Percentiles rank a stretch among this genome's conserved stretches.
Evolutionary conservation across 202 grass and related monocot species (phyloP).

Genomic region (Saccharum hybrid): DNA sequence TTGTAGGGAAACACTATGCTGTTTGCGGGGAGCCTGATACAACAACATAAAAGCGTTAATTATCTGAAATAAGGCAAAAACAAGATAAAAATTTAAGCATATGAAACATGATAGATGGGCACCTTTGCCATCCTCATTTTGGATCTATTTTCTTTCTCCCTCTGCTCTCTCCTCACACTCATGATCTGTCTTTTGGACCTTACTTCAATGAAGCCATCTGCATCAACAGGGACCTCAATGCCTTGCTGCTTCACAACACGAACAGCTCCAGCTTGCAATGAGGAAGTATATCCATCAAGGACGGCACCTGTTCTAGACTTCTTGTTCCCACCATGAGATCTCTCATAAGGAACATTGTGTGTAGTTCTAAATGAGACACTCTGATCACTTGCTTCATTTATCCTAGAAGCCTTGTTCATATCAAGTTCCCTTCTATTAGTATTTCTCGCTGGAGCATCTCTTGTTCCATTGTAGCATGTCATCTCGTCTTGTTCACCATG

Average conservation of each 20-base stretch:
- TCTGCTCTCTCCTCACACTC: slow-evolving; percentile 88
- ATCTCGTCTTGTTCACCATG: slow-evolving; percentile 58
- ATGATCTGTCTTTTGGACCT: slow-evolving; percentile 97
- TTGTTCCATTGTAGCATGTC: slow-evolving; percentile 43
- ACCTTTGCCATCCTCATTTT: slow-evolving; percentile 87
- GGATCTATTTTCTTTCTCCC: slow-evolving; percentile 93
- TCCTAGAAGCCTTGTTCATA: slow-evolving; percentile 43
- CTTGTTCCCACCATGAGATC: slow-evolving; percentile 50
- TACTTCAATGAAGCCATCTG: slow-evolving; percentile 99
- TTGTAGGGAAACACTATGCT: slow-evolving; percentile 52
- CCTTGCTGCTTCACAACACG: slow-evolving; percentile 83
- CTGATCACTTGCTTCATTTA: slow-evolving; percentile 48
- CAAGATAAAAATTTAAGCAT: slow-evolving; percentile 27
- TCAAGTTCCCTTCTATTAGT: slow-evolving; percentile 55
- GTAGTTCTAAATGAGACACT: slow-evolving; percentile 49
- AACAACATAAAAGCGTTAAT: slow-evolving; percentile 52
- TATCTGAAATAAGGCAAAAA: slow-evolving; percentile 40
- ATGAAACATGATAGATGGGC: slow-evolving; percentile 34
- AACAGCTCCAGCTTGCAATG: slow-evolving; percentile 67
- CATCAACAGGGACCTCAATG: slow-evolving; percentile 87
- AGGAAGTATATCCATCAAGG: slow-evolving; percentile 54
- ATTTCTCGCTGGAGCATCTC: slow-evolving; percentile 58
- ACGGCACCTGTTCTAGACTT: slow-evolving; percentile 47
- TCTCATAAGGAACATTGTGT: slow-evolving; percentile 59
- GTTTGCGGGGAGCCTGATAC: slow-evolving; percentile 69